Percentiles rank a stretch among this genome's conserved stretches.
phyloP scores from a whole-genome alignment of 2,329 filamentous ascomycete species.

The Sporothrix sp. region DNA sequence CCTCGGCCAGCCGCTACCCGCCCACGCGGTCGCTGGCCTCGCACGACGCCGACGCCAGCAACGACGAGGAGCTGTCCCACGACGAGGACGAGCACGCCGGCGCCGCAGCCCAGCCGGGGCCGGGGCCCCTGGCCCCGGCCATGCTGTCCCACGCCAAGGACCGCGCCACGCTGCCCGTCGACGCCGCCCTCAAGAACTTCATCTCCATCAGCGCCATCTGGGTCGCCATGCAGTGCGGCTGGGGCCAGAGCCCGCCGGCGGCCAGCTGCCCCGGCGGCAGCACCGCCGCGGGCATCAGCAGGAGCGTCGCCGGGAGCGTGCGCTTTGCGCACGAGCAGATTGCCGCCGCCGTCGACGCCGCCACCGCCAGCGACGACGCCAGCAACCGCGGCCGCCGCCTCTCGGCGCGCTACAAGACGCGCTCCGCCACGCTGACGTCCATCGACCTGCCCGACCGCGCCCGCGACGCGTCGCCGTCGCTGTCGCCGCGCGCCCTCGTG shows the following conservation, averaged over 20 bases:
- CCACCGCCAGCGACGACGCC: neutral
- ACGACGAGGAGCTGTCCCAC: slow-evolving; percentile 12
- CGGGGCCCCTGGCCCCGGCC: too few species aligned
- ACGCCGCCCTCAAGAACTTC: slow-evolving; percentile 36
- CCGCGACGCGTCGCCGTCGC: slow-evolving; percentile 10
- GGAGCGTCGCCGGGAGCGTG: neutral
- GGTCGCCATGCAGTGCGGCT: slow-evolving; percentile 39
- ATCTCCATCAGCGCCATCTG: slow-evolving; percentile 44
- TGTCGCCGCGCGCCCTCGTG: neutral
- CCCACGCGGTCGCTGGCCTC: slow-evolving; percentile 28
- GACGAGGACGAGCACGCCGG: too few species aligned
- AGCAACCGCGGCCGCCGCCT: slow-evolving; percentile 11
- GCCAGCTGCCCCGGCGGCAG: neutral
- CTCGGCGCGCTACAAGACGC: slow-evolving; percentile 4
- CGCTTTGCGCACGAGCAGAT: neutral
- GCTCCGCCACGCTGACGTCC: slow-evolving; percentile 11
- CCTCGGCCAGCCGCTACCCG: slow-evolving; percentile 35
- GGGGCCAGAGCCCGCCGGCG: slow-evolving; percentile 14
- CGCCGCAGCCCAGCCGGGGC: too few species aligned
- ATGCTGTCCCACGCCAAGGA: slow-evolving; percentile 16
- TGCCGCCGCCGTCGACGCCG: neutral
- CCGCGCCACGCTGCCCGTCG: slow-evolving; percentile 29
- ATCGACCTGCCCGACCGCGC: slow-evolving; percentile 8
- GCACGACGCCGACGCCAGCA: slow-evolving; percentile 19
- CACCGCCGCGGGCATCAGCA: neutral